These are phyloP conservation scores for Nicotiana tomentosiformis DNA, from an alignment of 257 asterid genomes.

Conservation along the genomic window DNA sequence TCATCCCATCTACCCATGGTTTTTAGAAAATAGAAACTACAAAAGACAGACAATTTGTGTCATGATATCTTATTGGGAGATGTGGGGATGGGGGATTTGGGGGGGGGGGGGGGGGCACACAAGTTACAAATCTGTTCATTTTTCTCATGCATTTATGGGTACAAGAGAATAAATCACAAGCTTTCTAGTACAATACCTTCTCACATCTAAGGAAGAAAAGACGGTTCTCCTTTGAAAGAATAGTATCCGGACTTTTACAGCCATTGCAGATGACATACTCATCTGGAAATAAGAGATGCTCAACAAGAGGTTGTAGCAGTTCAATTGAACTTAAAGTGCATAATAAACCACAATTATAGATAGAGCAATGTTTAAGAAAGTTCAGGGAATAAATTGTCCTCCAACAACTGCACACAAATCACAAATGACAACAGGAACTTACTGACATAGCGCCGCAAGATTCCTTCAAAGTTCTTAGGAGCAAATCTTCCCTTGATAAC, in stretches of 20 bases:
- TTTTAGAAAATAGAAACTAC: too few species aligned
- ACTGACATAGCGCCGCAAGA: slow-evolving; percentile 82
- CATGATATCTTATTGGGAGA: too few species aligned
- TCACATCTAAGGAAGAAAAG: slow-evolving; percentile 94
- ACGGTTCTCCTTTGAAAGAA: slow-evolving; percentile 83
- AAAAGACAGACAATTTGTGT: too few species aligned
- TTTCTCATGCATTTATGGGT: not conserved
- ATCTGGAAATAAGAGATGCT: slow-evolving; percentile 35
- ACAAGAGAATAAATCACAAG: not conserved
- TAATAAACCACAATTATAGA: not conserved
- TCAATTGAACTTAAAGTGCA: not conserved
- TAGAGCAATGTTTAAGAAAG: not conserved
- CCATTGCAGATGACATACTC: slow-evolving; percentile 96
- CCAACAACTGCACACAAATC: not conserved
- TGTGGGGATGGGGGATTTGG: too few species aligned
- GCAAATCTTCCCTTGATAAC: slow-evolving; percentile 93
- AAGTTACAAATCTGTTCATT: not conserved
- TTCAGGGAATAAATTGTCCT: not conserved
- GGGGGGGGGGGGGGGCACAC: not conserved
- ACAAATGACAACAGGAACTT: slow-evolving; percentile 24
- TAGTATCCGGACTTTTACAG: slow-evolving; percentile 94
- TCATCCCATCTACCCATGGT: too few species aligned
- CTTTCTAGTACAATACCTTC: slow-evolving; percentile 41
- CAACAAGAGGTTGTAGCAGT: not conserved
- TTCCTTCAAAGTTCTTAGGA: slow-evolving; percentile 95